phyloP scores from a whole-genome alignment of 1,139 yeast species.

The Debaryomyces nepalensis region DNA sequence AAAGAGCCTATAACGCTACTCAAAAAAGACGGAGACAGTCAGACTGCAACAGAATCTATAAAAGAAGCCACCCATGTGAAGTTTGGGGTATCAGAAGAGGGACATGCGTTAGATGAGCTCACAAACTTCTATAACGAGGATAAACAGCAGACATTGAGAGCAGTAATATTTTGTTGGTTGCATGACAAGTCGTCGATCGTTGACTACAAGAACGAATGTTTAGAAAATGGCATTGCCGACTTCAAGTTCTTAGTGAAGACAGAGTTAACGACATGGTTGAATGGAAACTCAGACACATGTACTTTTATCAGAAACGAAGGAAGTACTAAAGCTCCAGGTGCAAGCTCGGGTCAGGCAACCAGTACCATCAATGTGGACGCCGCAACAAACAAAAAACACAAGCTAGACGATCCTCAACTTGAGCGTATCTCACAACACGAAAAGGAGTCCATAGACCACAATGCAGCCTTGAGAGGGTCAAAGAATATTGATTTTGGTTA shows the following conservation, averaged over 20 bases:
- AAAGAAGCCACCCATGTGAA: slow-evolving; percentile 42
- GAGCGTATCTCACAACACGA: slow-evolving; percentile 61
- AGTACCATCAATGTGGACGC: slow-evolving; percentile 16
- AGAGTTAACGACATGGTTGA: slow-evolving; percentile 80
- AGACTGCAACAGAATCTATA: slow-evolving; percentile 30
- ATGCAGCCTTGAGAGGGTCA: slow-evolving; percentile 76
- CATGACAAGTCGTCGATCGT: slow-evolving; percentile 77
- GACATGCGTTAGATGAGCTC: slow-evolving; percentile 41
- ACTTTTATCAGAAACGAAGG: slow-evolving; percentile 46
- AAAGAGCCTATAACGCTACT: slow-evolving; percentile 31
- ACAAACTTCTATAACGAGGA: slow-evolving; percentile 66
- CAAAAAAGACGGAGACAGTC: slow-evolving; percentile 22
- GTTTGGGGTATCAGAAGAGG: slow-evolving; percentile 29
- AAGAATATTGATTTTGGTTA: slow-evolving; percentile 75
- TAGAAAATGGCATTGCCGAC: slow-evolving; percentile 64
- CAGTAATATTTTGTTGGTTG: slow-evolving; percentile 81
- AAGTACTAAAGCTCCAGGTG: slow-evolving; percentile 12
- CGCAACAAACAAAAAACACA: slow-evolving; percentile 28
- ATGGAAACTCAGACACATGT: slow-evolving; percentile 65
- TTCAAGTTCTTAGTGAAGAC: slow-evolving; percentile 86
- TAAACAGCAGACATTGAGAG: slow-evolving; percentile 54
- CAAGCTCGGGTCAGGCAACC: slow-evolving; percentile 15
- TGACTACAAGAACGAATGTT: slow-evolving; percentile 79
- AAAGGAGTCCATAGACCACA: slow-evolving; percentile 74
- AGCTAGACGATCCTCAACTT: slow-evolving; percentile 58